Base-by-base conservation (phyloP, 2,329 filamentous ascomycete genomes). In the Trichoderma aggressivum region DNA sequence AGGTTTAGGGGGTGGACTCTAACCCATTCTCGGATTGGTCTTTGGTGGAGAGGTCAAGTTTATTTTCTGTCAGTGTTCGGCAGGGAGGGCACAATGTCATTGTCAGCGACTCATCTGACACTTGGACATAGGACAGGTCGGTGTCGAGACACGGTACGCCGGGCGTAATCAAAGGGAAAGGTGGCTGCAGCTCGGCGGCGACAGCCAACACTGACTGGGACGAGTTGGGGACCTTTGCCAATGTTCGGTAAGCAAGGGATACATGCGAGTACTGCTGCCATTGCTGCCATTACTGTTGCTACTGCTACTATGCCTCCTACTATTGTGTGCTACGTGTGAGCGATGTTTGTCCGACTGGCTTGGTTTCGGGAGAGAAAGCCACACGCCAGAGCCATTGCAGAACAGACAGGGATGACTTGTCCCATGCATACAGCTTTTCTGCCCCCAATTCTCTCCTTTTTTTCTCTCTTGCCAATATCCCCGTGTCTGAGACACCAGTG, bases 251-350 rank as follows among this genome's bases (percentile, higher is more conserved):
- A 68, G 55, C 55, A 47, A 47, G 50, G 66, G 28, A 53, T 50
- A 34, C 56, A 58, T 32, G 26, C 16, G 7, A 12, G 3, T 58
- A n/a, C n/a, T 21, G 43, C n/a, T 50, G n/a, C 43, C 8, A 47
- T 24, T 58, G 36, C 55, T 32, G 4, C 5, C 32, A 3, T 26
- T 58, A 18, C 26, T n/a, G 47, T 3, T 53, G 47, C 47, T 53
- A 2, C 12, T n/a, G 30, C 32, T 34, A 11, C 32, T 34, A 34
- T 28, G 5, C 26, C 26, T 28, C 32, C 7, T 50, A 58, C 18
- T 58, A 39, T 26, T 53, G 39, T n/a, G 63, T 68, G 55, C 65
- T 68, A 60, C 50, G 55, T 34, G 63, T 59, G 64, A 68, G 66
- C 39, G 66, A 58, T 43, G 30, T 47, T 50, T 69, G 66, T 32